Percentiles rank a stretch among this genome's conserved stretches.
phyloP scores from a whole-genome alignment of 768 basidiomycete genomes.

The Termitomyces bulborhizus region DNA sequence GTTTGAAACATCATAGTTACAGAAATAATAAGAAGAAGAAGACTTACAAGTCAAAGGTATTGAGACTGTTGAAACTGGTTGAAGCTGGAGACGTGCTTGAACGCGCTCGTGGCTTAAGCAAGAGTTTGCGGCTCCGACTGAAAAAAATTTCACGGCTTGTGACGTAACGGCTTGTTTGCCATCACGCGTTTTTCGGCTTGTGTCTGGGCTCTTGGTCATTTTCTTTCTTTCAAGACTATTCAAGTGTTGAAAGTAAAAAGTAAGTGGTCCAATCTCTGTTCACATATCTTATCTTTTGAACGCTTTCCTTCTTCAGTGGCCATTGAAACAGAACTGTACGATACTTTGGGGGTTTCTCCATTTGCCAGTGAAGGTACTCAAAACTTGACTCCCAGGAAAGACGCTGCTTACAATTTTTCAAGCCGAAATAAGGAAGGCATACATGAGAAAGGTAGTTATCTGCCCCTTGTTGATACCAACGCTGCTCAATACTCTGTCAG shows the following conservation, averaged over 20 bases:
- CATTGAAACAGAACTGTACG: conserved; percentile 78
- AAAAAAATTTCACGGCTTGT: conserved; percentile 19
- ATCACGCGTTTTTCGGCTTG: conserved; percentile 7
- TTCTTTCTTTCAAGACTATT: not conserved
- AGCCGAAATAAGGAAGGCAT: conserved; percentile 93
- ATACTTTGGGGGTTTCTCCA: conserved; percentile 69
- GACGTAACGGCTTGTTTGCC: conserved; percentile 5
- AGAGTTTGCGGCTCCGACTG: conserved; percentile 26
- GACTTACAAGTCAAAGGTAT: not conserved
- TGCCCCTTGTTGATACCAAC: conserved; percentile 10
- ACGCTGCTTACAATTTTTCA: conserved; percentile 14
- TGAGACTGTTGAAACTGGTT: no score
- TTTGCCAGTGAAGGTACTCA: conserved; percentile 63
- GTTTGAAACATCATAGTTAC: conserved; percentile 45
- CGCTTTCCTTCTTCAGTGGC: conserved; percentile 40
- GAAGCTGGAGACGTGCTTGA: not conserved
- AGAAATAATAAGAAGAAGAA: not conserved
- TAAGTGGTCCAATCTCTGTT: not conserved
- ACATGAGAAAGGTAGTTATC: conserved; percentile 75
- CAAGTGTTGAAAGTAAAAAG: not conserved
- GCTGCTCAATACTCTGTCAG: conserved; percentile 30
- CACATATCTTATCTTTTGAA: not conserved
- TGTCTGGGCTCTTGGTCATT: not conserved
- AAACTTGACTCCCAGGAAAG: not conserved
- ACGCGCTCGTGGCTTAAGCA: not conserved